phyloP scores from a whole-genome alignment of 352 stramenopile genomes.

The Globisporangium paddicum region DNA sequence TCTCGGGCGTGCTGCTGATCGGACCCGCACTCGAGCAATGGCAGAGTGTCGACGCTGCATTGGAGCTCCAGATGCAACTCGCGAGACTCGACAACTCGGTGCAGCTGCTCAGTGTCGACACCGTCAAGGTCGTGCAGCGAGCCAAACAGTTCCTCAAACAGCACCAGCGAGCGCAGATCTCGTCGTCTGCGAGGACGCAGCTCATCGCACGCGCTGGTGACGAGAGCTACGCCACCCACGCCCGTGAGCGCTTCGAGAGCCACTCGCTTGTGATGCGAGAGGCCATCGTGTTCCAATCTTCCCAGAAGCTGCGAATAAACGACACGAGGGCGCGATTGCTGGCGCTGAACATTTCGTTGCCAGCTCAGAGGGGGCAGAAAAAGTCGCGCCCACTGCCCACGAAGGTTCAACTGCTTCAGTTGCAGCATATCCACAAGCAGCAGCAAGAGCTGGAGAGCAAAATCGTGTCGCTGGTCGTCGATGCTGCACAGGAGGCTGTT shows the following conservation, averaged over 20 bases:
- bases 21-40: conserved; percentile 6
- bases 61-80: neutral
- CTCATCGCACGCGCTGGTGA: conserved; percentile 4
- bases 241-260: conserved; percentile 5
- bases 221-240: conserved; percentile 1
- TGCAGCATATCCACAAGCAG: conserved; percentile 8
- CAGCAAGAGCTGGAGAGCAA: conserved; percentile 2
- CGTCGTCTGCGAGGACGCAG: conserved; percentile 6
- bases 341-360: conserved; percentile 14
- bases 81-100: neutral
- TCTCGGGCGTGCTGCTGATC: neutral
- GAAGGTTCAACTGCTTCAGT: conserved; percentile 9
- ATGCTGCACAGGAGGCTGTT: conserved; percentile 1
- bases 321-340: conserved; percentile 9
- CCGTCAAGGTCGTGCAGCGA: conserved; percentile 1
- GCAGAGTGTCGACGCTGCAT: conserved; percentile 5
- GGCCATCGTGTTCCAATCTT: conserved; percentile 8
- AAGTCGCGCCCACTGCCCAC: neutral
- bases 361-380: neutral
- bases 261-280: conserved; percentile 9
- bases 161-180: conserved; percentile 5
- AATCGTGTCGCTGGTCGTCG: conserved; percentile 8
- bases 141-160: conserved; percentile 13
- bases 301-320: neutral
- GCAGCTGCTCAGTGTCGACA: conserved; percentile 8